phyloP scores from a whole-genome alignment of 495 filamentous ascomycete species.

The Hypoxylon subgilvum region DNA sequence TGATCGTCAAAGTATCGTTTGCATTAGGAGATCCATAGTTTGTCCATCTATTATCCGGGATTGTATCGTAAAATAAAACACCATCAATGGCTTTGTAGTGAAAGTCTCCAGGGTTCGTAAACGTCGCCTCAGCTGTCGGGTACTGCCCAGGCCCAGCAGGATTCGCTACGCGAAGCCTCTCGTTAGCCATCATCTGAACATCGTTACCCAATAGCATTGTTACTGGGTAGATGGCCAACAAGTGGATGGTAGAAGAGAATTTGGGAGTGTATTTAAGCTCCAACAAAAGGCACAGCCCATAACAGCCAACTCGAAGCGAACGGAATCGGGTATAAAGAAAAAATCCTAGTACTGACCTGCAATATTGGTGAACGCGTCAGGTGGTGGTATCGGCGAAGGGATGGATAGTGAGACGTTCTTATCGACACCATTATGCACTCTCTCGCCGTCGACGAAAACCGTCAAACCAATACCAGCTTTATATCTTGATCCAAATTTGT shows the following conservation, averaged over 20 bases:
- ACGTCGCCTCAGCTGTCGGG: constrained; percentile 46
- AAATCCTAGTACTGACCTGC: constrained; percentile 25
- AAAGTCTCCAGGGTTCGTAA: constrained; percentile 41
- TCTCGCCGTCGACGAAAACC: constrained; percentile 47
- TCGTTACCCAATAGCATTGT: background rate
- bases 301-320: background rate
- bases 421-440: constrained; percentile 33
- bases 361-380: constrained; percentile 47
- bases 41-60: constrained; percentile 55
- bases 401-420: constrained; percentile 25
- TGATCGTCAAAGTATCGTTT: constrained; percentile 49
- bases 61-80: constrained; percentile 50
- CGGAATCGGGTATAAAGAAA: background rate
- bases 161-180: constrained; percentile 35
- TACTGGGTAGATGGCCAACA: too few species aligned
- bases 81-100: constrained; percentile 54
- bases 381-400: constrained; percentile 24
- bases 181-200: constrained; percentile 3
- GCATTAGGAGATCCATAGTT: constrained; percentile 45
- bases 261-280: too few species aligned
- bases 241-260: too few species aligned
- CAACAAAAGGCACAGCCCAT: too few species aligned
- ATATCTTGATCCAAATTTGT: constrained; percentile 48
- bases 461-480: constrained; percentile 40
- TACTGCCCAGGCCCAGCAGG: constrained; percentile 47